A percentile compares a stretch with the other conserved stretches of the same genome.
Conservation (phyloP, 208 protist species). For the Vickermania spadyakhi region DNA sequence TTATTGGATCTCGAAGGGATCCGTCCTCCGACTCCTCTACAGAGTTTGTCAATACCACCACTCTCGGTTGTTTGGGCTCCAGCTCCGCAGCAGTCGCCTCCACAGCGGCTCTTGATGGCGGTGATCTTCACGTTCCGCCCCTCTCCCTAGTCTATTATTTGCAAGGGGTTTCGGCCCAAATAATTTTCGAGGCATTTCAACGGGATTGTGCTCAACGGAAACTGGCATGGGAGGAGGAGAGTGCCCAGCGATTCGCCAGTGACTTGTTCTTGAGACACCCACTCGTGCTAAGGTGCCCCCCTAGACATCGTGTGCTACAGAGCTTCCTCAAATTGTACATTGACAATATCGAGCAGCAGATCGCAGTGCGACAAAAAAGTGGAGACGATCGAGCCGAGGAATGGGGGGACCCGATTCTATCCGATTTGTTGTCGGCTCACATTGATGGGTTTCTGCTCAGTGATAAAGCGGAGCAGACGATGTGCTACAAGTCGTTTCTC, state of each 20-base stretch:
- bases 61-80: too few relatives aligned
- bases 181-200: conserved; percentile 55
- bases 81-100: too few relatives aligned
- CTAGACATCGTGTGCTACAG: conserved; percentile 35
- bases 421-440: conserved; percentile 52
- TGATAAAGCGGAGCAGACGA: conserved; percentile 7
- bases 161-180: conserved; percentile 41
- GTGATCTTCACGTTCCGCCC: conserved; percentile 17
- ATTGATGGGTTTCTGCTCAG: conserved; percentile 25
- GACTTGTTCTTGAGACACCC: conserved; percentile 50
- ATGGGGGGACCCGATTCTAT: conserved; percentile 26
- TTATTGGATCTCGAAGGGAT: too few relatives aligned
- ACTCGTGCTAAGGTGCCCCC: conserved; percentile 34
- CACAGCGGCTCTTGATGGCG: conserved; percentile 3
- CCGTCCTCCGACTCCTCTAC: too few relatives aligned
- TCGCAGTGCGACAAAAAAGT: conserved; percentile 4
- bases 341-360: conserved; percentile 33
- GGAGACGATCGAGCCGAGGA: conserved; percentile 6
- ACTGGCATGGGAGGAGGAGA: conserved; percentile 35
- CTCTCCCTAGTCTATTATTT: conserved; percentile 51
- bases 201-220: conserved; percentile 35
- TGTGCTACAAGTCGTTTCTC: conserved; percentile 73
- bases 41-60: too few relatives aligned
- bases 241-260: conserved; percentile 42
- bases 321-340: conserved; percentile 62